Evolutionary conservation across 495 filamentous ascomycete species (phyloP), one percentile per base, ranked within the genome.

Genomic region (Ramalina peruviana): DNA sequence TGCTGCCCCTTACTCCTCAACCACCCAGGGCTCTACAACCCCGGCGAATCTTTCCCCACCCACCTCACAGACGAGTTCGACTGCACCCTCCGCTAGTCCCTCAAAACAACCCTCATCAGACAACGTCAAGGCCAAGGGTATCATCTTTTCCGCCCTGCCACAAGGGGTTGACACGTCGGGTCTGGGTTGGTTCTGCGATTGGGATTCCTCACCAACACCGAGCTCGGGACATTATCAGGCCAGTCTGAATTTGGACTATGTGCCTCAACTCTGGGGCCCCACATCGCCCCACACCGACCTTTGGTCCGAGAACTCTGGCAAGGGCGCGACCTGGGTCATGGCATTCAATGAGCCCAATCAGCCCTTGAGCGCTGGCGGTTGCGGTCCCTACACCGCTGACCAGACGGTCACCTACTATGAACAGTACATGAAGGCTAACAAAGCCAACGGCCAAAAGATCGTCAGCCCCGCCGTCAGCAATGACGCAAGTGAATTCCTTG

Each of bases 321-420:
- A 48, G 45, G 46, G 42, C 3, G 51, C 54, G 15, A 33, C 43
- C 21, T 56, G 46, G 43, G 16, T 56, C 30, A 56, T 56, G 50
- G 50, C 37, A 9, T 53, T 56, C 50, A 56, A 56, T 21, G 54
- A 56, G 41, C 54, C 54, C 20, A 51, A 56, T 21, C 45, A 49
- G 12, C 42, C 43, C 49, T 25, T 12, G 21, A 38, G 46, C 11
- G 50, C 45, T n/a, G 54, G 54, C 40, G 45, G 45, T 6, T 48
- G 45, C 45, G 54, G 50, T 26, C 16, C 45, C 33, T 36, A 48
- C 20, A 12, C 15, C 6, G 30, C 26, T 0, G 25, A 19, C 13
- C 33, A 30, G 9, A 40, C 26, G 0, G 54, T 48, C 15, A 3
- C 0, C 0, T 36, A n/a, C 23, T 42, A 49, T 37, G 45, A 48